These are phyloP conservation scores for Tetradesmus lagerheimii DNA, from an alignment of 139 green algal species.

Conservation along the genomic window DNA sequence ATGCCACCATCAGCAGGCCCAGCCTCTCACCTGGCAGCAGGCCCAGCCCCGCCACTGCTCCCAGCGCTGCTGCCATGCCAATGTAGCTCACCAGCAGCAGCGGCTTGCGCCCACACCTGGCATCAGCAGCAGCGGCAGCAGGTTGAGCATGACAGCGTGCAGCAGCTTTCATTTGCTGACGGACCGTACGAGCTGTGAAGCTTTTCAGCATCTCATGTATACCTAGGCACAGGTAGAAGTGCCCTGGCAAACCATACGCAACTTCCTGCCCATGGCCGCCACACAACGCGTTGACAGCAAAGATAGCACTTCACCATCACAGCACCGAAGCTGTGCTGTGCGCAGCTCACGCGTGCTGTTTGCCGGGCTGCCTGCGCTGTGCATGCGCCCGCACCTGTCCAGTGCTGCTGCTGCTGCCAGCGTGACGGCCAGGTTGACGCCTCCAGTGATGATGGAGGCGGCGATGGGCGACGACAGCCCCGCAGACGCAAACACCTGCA, in stretches of 20 bases:
- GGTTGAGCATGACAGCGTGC: background rate
- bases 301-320: too few species aligned
- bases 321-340: too few species aligned
- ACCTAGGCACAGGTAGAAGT: too few species aligned
- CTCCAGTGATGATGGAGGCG: conserved; percentile 72
- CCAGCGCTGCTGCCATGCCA: conserved; percentile 50
- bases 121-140: conserved; percentile 22
- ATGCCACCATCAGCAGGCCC: background rate
- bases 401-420: conserved; percentile 59
- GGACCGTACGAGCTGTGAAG: too few species aligned
- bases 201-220: too few species aligned
- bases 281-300: too few species aligned
- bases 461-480: conserved; percentile 74
- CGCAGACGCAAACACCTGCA: conserved; percentile 74
- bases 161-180: too few species aligned
- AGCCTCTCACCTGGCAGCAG: conserved; percentile 16
- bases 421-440: conserved; percentile 73
- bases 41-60: background rate
- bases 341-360: too few species aligned
- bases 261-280: too few species aligned
- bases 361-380: too few species aligned
- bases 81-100: conserved; percentile 74
- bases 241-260: too few species aligned
- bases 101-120: conserved; percentile 42
- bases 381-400: conserved; percentile 56